These are phyloP conservation scores for Lachancea meyersii DNA, from an alignment of 805 yeast species.

Conservation along the genomic window DNA sequence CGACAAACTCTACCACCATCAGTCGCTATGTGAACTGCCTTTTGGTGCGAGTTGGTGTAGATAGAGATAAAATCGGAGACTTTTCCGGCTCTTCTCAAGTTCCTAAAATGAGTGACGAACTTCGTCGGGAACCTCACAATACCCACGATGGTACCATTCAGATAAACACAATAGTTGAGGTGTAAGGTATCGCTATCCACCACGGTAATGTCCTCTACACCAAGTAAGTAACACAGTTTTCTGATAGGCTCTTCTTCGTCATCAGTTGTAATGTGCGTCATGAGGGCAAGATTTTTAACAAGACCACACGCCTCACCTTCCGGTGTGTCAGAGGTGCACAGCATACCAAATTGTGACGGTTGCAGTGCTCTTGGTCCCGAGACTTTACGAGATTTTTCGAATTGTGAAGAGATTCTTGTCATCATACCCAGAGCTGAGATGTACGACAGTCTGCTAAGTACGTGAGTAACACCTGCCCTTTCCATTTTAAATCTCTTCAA, in stretches of 20 bases:
- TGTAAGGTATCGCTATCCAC: slow-evolving; percentile 82
- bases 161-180: slow-evolving; percentile 72
- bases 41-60: slow-evolving; percentile 81
- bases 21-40: slow-evolving; percentile 94
- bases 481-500: slow-evolving; percentile 98
- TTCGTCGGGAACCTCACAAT: slow-evolving; percentile 80
- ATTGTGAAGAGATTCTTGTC: slow-evolving; percentile 99
- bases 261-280: slow-evolving; percentile 98
- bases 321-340: slow-evolving; percentile 97
- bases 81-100: slow-evolving; percentile 74
- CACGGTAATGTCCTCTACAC: slow-evolving; percentile 79
- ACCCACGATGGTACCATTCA: slow-evolving; percentile 93
- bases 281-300: slow-evolving; percentile 91
- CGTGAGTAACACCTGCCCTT: slow-evolving; percentile 98
- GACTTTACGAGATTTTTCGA: slow-evolving; percentile 95
- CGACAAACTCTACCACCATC: slow-evolving; percentile 99
- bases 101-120: slow-evolving; percentile 74
- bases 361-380: slow-evolving; percentile 98
- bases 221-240: slow-evolving; percentile 69
- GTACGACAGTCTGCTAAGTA: slow-evolving; percentile 81
- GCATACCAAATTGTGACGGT: slow-evolving; percentile 98
- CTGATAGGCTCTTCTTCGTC: slow-evolving; percentile 90
- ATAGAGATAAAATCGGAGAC: slow-evolving; percentile 88
- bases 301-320: slow-evolving; percentile 99
- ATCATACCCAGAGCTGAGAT: slow-evolving; percentile 97